Evolutionary conservation across 23 red algal species (phyloP), one percentile per base, ranked within the genome.

Genomic region (Gracilariopsis chorda): DNA sequence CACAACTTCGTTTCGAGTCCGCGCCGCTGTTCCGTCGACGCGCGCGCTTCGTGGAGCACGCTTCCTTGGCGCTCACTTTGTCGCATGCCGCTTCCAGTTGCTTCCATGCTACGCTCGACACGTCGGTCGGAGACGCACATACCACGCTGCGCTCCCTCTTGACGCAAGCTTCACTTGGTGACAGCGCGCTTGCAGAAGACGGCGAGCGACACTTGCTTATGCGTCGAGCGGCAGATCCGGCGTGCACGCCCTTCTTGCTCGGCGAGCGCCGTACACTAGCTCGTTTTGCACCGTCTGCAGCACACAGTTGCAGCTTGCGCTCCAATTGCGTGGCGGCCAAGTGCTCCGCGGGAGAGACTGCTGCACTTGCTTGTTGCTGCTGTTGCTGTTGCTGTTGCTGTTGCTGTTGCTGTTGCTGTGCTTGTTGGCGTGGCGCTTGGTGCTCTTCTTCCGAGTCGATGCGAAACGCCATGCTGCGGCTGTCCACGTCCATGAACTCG

Each of bases 381-480:
- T 51, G 8, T 12, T 19, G 56, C 30, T 7, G 8, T 23, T 19
- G 56, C 30, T 19, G 56, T 60, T 19, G 56, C 30, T 9, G 56
- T 23, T 19, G 56, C 30, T 9, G 56, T 60, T 7, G 56, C 30
- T 60, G 56, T 14, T 7, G 56, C 30, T 9, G 56, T 60, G 56
- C n/a, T 23, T 9, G 56, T 60, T 19, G 56, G 21, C 5, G 56
- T 60, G 56, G 56, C n/a, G 56, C n/a, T 60, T 7, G 55, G n/a
- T n/a, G n/a, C n/a, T n/a, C n/a, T n/a, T n/a, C n/a, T 19, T 77
- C 78, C n/a, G 47, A 27, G 5, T 83, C 78, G 23, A 63, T 21
- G 29, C 43, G 78, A 37, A 83, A 83, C 28, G 78, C 78, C 78
- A 83, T 83, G 78, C 78, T 83, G 53, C 59, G 53, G 33, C 23